Percentiles rank a stretch among this genome's conserved stretches.
Conservation (phyloP, 352 stramenopile species). For the Globisporangium cystogenes region DNA sequence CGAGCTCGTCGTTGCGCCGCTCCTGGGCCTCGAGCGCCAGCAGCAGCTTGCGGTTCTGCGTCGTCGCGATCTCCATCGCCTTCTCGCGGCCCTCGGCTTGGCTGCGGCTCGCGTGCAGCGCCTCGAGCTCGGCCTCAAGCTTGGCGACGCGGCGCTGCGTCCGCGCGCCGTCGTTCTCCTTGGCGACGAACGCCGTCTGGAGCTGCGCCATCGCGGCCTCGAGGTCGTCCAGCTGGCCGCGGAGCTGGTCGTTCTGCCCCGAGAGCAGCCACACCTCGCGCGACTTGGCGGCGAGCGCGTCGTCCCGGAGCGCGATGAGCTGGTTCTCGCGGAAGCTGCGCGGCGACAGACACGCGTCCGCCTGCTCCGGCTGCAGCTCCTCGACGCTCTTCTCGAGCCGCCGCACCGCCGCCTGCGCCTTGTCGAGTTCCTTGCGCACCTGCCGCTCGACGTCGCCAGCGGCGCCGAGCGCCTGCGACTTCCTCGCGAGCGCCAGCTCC, state of each 20-base stretch:
- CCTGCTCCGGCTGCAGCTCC: slow-evolving; percentile 27
- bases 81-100: slow-evolving; percentile 55
- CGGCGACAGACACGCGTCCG: slow-evolving; percentile 63
- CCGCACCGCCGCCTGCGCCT: slow-evolving; percentile 26
- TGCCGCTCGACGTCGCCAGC: slow-evolving; percentile 26
- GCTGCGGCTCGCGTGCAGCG: slow-evolving; percentile 40
- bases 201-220: slow-evolving; percentile 56
- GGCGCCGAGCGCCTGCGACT: slow-evolving; percentile 25
- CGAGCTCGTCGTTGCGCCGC: slow-evolving; percentile 21
- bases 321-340: slow-evolving; percentile 72
- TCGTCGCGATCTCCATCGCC: slow-evolving; percentile 70
- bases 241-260: slow-evolving; percentile 61
- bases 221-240: slow-evolving; percentile 57
- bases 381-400: slow-evolving; percentile 44
- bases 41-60: slow-evolving; percentile 66
- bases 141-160: slow-evolving; percentile 51
- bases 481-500: slow-evolving; percentile 35
- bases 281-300: slow-evolving; percentile 62
- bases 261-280: slow-evolving; percentile 68
- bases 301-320: slow-evolving; percentile 66
- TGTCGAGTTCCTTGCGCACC: slow-evolving; percentile 37
- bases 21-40: slow-evolving; percentile 61
- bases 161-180: slow-evolving; percentile 54
- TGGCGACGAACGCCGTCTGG: slow-evolving; percentile 42
- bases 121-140: slow-evolving; percentile 48